Evolutionary conservation across 371 early-diverging fungal genomes (phyloP).

Genomic region (Haplosporangium sp.): DNA sequence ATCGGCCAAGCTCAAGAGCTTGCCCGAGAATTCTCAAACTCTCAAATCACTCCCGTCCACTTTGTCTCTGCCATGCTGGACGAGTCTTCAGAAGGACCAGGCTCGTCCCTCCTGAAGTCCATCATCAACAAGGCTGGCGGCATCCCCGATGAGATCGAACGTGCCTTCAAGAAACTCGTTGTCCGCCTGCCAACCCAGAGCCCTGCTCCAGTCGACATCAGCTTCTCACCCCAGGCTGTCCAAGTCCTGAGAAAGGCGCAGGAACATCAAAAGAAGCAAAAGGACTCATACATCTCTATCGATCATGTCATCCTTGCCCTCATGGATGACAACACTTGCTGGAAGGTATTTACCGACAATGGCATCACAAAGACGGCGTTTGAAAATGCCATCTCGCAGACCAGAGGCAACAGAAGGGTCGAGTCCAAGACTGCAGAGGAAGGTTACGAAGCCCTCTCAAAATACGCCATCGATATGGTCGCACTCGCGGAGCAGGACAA

Average conservation of each 20-base stretch:
- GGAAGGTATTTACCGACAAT: slow-evolving; percentile 74
- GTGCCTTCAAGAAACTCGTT: slow-evolving; percentile 79
- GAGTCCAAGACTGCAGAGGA: slow-evolving; percentile 89
- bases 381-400: slow-evolving; percentile 78
- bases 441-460: slow-evolving; percentile 84
- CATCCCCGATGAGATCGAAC: slow-evolving; percentile 79
- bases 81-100: slow-evolving; percentile 69
- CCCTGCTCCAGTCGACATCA: slow-evolving; percentile 84
- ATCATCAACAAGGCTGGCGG: slow-evolving; percentile 87
- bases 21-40: slow-evolving; percentile 86
- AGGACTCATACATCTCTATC: slow-evolving; percentile 88
- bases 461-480: slow-evolving; percentile 94
- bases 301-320: slow-evolving; percentile 91
- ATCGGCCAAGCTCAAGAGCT: slow-evolving; percentile 73
- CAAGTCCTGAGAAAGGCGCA: slow-evolving; percentile 79
- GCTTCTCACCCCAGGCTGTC: slow-evolving; percentile 68
- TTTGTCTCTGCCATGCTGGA: slow-evolving; percentile 84
- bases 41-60: slow-evolving; percentile 85
- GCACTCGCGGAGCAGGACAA: slow-evolving; percentile 80
- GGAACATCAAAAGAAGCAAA: slow-evolving; percentile 80
- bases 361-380: slow-evolving; percentile 80
- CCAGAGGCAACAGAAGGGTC: slow-evolving; percentile 87
- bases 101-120: slow-evolving; percentile 70
- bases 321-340: slow-evolving; percentile 70
- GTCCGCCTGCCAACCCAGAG: slow-evolving; percentile 85